Evolutionary conservation across 2,329 filamentous ascomycete genomes (phyloP), one percentile per base, ranked within the genome.

Genomic region (Venturia carpophila): DNA sequence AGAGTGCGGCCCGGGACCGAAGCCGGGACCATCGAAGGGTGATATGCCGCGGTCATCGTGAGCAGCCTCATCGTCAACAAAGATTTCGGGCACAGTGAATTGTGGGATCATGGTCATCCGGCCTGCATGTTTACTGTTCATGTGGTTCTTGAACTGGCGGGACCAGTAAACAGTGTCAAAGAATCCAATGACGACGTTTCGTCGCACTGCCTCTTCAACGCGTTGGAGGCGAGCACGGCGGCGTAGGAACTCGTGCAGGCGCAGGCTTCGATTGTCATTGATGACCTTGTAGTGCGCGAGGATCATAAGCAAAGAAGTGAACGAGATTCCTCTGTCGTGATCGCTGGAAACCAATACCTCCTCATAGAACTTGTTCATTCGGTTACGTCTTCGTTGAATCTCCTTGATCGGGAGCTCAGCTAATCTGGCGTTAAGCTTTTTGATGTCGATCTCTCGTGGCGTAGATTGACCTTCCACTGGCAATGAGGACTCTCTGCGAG

Each of bases 231-330:
- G 86, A 41, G 92, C 91, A 67, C 93, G 87, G 45, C 95, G 91
- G 66, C 93, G 88, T 65, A 99, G 78, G 75, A 96, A 99, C 73
- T 99, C 94, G 72, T 99, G 94, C 2, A 99, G 83, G 67, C 91
- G 88, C 72, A 99, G 79, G 76, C 92, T 96, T 81, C 97, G 97
- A 79, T 89, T 97, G 76, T 99, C 94, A 70, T 88, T 96, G 74
- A 99, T 99, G 72, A 99, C 92, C 72, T 97, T 99, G 82, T 99
- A 96, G 76, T 99, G 94, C 42, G 95, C 93, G 66, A 99, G 81
- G 67, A 96, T 95, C 89, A 99, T 94, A 63, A 99, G 82, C 27
- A 97, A 88, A 7, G 89, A 88, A 3, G 91, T 94, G 75, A 99
- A 99, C 0, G 90, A 88, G 67, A 99, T 95, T 60, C 94, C 94